Evolutionary conservation across 2,329 filamentous ascomycete genomes (phyloP), one percentile per base, ranked within the genome.

Genomic region (Paramyrothecium sp.): DNA sequence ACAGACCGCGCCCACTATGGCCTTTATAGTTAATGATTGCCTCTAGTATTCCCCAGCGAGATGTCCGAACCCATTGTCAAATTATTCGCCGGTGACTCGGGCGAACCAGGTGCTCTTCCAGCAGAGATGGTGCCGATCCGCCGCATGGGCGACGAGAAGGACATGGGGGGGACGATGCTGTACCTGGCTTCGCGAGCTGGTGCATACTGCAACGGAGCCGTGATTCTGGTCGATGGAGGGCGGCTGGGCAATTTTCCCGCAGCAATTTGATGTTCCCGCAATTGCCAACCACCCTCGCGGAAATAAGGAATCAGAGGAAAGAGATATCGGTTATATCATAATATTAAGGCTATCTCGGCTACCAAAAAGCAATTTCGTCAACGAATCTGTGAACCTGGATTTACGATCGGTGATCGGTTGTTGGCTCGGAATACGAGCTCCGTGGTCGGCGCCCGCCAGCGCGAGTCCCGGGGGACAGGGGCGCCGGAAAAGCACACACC

Each of bases 151-250:
- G 78, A 81, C 46, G 80, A 85, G 57, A 73, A 84, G 62, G 88
- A 75, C 49, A 84, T 91, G 76, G 84, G 81, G 2, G 87, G 87
- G 1, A 76, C 84, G 51, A 79, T 90, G 23, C 68, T 91, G 53
- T 90, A 86, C 74, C 75, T 91, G 67, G 84, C 83, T 3, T 85
- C 84, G 52, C 75, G 81, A 60, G 86, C 87, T 3, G 88, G 88
- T 1, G 83, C 82, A 3, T 90, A 88, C 68, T 75, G 83, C 63
- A 90, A 89, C 69, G 88, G 87, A 2, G 81, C 81, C 58, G 78
- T 86, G 17, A 72, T 89, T 51, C 71, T 89, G 8, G 76, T 84
- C 0, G 88, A 90, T 67, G 87, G 87, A 52, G 87, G 87, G 1
- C 77, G 86, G 57, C 66, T 90, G 52, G 76, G 76, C 26, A 79